Conservation (phyloP, 192 early-diverging fungal species). For the Rhizophagus clarus region DNA sequence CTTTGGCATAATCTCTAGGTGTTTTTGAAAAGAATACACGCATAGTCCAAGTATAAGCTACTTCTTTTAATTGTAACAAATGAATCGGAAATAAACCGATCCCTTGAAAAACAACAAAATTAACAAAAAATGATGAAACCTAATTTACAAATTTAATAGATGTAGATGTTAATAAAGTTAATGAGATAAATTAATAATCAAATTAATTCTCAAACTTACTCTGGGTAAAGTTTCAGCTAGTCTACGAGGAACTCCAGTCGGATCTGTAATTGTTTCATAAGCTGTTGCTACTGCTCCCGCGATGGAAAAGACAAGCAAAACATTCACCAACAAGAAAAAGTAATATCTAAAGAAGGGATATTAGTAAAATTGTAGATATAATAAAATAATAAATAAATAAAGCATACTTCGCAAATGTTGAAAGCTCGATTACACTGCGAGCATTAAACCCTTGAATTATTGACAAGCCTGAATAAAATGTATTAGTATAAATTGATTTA, state of each 20-base stretch:
- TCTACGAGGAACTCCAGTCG: constrained; percentile 59
- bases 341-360: constrained; percentile 54
- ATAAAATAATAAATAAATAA: background rate
- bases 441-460: constrained; percentile 45
- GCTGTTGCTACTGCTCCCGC: constrained; percentile 67
- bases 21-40: constrained; percentile 69
- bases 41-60: constrained; percentile 55
- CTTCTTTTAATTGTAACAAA: constrained; percentile 66
- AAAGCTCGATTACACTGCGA: constrained; percentile 47
- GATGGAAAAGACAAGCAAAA: constrained; percentile 73
- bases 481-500: background rate
- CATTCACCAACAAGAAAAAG: constrained; percentile 76
- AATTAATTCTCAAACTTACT: constrained; percentile 30
- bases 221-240: constrained; percentile 69
- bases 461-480: constrained; percentile 34
- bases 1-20: constrained; percentile 79
- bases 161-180: background rate
- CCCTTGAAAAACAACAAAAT: constrained; percentile 71
- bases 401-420: constrained; percentile 33
- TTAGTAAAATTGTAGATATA: background rate
- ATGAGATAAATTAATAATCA: background rate
- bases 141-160: constrained; percentile 18
- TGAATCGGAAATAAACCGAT: constrained; percentile 70
- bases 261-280: constrained; percentile 63
- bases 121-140: constrained; percentile 79